phyloP scores from a whole-genome alignment of 2,329 filamentous ascomycete genomes.

The Fusarium abutilonis region DNA sequence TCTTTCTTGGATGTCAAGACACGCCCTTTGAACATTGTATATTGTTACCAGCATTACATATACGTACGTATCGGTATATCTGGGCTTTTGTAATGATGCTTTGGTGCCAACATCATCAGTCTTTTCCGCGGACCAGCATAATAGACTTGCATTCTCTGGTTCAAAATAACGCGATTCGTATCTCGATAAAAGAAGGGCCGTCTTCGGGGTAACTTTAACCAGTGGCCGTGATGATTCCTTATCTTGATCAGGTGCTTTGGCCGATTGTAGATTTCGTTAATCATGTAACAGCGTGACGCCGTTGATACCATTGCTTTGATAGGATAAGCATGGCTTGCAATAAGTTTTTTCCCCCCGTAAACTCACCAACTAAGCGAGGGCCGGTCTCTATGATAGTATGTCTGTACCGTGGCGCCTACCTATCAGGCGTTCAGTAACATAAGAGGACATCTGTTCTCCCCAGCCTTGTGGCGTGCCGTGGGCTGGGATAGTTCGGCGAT shows the following conservation, averaged over 20 bases:
- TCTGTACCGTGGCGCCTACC: background rate
- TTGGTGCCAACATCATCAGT: conserved; percentile 9
- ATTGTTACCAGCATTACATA: conserved; percentile 13
- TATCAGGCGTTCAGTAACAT: background rate
- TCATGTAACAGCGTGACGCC: conserved; percentile 9
- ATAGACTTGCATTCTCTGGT: conserved; percentile 30
- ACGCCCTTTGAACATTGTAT: conserved; percentile 23
- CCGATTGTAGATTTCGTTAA: background rate
- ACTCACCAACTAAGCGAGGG: background rate
- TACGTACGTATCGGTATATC: conserved; percentile 14
- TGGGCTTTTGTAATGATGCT: conserved; percentile 17
- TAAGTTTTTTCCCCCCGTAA: too few relatives aligned
- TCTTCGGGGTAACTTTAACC: conserved; percentile 11
- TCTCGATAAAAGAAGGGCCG: conserved; percentile 16
- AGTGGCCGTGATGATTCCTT: conserved; percentile 2
- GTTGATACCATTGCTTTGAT: conserved; percentile 8
- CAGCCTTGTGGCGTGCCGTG: conserved; percentile 17
- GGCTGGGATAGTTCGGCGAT: conserved; percentile 19
- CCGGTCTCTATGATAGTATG: conserved; percentile 3
- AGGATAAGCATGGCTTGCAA: background rate
- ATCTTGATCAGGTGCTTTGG: conserved; percentile 28
- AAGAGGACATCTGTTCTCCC: background rate
- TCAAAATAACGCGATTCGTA: background rate
- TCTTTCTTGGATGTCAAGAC: conserved; percentile 24
- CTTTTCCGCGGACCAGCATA: conserved; percentile 26